phyloP scores from a whole-genome alignment of 345 rosid genomes.

The Syzygium aqueum region DNA sequence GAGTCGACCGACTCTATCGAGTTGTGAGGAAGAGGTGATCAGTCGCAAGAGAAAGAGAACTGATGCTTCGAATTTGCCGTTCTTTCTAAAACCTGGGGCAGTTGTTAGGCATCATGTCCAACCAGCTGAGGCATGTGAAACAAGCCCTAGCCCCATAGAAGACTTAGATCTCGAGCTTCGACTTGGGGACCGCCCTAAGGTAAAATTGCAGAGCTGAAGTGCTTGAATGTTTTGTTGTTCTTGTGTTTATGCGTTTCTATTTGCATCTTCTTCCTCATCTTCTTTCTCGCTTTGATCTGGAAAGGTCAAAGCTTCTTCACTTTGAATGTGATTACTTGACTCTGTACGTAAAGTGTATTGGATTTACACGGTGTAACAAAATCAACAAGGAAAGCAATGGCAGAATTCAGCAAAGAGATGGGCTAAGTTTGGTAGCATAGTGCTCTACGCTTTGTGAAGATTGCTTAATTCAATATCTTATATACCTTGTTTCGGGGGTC shows the following conservation, averaged over 20 bases:
- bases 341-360: neutral
- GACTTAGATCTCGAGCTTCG: slow-evolving; percentile 95
- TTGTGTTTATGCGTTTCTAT: neutral
- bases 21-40: slow-evolving; percentile 18
- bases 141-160: slow-evolving; percentile 30
- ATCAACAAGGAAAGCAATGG: neutral
- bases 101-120: slow-evolving; percentile 18
- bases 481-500: neutral
- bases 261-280: neutral
- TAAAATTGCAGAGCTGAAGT: slow-evolving; percentile 18
- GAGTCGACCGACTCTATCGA: slow-evolving; percentile 18
- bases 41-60: slow-evolving; percentile 46
- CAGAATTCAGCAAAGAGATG: neutral
- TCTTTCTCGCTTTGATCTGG: neutral
- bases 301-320: neutral
- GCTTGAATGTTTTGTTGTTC: neutral
- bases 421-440: neutral
- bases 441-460: neutral
- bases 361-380: neutral
- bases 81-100: slow-evolving; percentile 30
- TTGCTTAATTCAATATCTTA: neutral
- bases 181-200: slow-evolving; percentile 64
- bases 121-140: slow-evolving; percentile 23
- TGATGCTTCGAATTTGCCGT: slow-evolving; percentile 27
- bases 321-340: neutral